Conservation (phyloP, 2,329 filamentous ascomycete genomes). For the Neoscytalidium dimidiatum region DNA sequence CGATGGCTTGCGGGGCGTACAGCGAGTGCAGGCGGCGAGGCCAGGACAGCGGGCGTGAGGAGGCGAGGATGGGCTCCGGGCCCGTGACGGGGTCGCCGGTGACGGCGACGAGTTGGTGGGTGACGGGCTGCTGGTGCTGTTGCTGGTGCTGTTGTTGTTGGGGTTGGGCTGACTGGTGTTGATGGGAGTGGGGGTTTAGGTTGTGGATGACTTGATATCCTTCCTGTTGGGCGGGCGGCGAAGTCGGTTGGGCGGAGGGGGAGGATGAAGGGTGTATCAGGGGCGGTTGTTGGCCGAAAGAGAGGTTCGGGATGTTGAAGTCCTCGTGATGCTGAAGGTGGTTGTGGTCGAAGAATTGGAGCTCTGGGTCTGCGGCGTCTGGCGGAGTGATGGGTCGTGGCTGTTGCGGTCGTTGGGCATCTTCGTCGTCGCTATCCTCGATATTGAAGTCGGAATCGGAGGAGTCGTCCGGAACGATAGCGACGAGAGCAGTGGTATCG, state of each 20-base stretch:
- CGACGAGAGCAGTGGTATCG: slow-evolving; percentile 39
- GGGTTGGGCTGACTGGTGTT: background rate
- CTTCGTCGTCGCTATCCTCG: slow-evolving; percentile 23
- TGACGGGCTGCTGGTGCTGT: background rate
- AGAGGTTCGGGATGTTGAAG: background rate
- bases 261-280: background rate
- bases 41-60: slow-evolving; percentile 37
- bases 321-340: background rate
- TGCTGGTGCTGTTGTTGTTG: background rate
- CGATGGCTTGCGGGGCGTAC: slow-evolving; percentile 43
- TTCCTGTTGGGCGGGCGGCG: background rate
- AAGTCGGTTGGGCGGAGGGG: background rate
- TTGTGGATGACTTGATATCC: background rate
- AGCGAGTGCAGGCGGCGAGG: slow-evolving; percentile 41
- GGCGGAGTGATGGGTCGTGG: background rate
- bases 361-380: background rate
- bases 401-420: background rate
- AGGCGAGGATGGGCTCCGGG: slow-evolving; percentile 24
- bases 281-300: background rate
- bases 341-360: slow-evolving; percentile 3
- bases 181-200: background rate
- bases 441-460: background rate
- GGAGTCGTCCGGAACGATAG: slow-evolving; percentile 23
- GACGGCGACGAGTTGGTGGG: slow-evolving; percentile 1
- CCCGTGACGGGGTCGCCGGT: slow-evolving; percentile 30